A percentile compares a stretch with the other conserved stretches of the same genome.
phyloP scores from a whole-genome alignment of 2,329 filamentous ascomycete genomes.

The Lasiodiplodia hormozganensis region DNA sequence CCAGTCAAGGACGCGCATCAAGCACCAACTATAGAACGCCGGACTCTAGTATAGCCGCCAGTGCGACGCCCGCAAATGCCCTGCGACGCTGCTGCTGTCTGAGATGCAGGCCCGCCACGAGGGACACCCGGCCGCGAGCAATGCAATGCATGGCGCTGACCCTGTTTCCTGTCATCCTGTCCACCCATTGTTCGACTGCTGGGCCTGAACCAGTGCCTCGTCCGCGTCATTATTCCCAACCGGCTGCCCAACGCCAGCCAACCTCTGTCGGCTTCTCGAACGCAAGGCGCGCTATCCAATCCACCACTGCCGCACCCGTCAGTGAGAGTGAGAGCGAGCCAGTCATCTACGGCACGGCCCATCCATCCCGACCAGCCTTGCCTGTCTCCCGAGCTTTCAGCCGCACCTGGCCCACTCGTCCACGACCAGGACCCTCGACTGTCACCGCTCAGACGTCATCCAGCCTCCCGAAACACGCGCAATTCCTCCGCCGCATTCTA shows the following conservation, averaged over 20 bases:
- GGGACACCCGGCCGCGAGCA: conserved; percentile 9
- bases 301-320: conserved; percentile 5
- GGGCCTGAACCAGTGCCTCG: background rate
- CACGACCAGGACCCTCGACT: conserved; percentile 16
- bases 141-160: background rate
- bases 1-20: conserved; percentile 22
- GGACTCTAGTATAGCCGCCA: conserved; percentile 23
- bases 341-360: conserved; percentile 21
- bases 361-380: conserved; percentile 16
- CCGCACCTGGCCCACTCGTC: conserved; percentile 16
- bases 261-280: background rate
- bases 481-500: conserved; percentile 13
- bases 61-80: conserved; percentile 23
- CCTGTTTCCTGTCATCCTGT: background rate
- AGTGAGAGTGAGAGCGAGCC: background rate
- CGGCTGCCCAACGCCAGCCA: conserved; percentile 10
- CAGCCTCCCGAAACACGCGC: conserved; percentile 18
- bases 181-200: background rate
- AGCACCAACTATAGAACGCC: conserved; percentile 25
- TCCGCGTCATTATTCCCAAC: background rate
- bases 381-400: conserved; percentile 14
- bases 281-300: conserved; percentile 12
- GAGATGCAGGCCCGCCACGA: conserved; percentile 20
- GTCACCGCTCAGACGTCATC: conserved; percentile 20
- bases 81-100: conserved; percentile 23